Conservation (phyloP, 345 rosid species). For the Euphorbia peplus region DNA sequence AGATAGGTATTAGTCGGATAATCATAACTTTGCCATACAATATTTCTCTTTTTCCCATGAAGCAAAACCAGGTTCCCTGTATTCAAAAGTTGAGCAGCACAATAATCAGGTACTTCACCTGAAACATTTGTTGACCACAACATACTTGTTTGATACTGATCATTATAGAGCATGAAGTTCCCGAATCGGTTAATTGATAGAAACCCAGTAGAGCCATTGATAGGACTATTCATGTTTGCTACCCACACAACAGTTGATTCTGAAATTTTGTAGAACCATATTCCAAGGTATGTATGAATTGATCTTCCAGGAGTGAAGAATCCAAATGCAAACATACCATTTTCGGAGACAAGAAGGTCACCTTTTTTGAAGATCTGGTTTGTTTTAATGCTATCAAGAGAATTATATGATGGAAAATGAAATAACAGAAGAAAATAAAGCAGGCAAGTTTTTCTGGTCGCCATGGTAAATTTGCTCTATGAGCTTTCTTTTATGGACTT, state of each 20-base stretch:
- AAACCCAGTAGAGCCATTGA: background rate
- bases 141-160: background rate
- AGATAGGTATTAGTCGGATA: background rate
- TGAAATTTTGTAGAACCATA: slow-evolving; percentile 6
- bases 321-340: background rate
- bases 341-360: background rate
- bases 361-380: slow-evolving; percentile 1
- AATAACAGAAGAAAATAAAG: background rate
- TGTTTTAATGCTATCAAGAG: background rate
- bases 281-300: background rate
- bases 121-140: background rate
- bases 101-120: background rate
- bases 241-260: background rate
- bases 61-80: slow-evolving; percentile 11
- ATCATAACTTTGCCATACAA: slow-evolving; percentile 4
- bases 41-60: background rate
- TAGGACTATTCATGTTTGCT: background rate
- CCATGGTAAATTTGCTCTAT: background rate
- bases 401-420: background rate
- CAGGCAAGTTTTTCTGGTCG: background rate
- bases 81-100: background rate
- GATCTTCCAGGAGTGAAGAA: background rate
- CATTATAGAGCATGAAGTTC: slow-evolving; percentile 1
- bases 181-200: background rate
- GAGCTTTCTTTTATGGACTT: too few relatives aligned